phyloP scores from a whole-genome alignment of 345 rosid species.

The Clausena lansium region DNA sequence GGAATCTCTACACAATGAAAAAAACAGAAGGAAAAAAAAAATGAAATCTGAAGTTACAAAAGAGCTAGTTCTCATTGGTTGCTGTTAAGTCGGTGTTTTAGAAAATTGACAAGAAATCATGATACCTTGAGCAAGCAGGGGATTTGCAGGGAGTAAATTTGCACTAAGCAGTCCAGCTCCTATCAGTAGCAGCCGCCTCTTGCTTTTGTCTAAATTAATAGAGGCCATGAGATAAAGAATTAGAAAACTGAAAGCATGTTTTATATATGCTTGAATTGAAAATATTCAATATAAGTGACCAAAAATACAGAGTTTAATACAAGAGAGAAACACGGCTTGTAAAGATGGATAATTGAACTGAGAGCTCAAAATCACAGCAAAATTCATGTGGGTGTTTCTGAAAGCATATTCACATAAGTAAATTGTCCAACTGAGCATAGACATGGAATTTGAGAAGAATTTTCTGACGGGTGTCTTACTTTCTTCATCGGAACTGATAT shows the following conservation, averaged over 20 bases:
- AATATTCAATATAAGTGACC: background rate
- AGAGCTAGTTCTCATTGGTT: no score
- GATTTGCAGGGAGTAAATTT: conserved; percentile 41
- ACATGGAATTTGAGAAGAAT: conserved; percentile 5
- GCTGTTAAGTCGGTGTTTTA: no score
- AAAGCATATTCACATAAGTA: background rate
- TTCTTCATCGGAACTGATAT: conserved; percentile 27
- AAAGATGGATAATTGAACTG: background rate
- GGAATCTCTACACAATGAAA: conserved; percentile 52
- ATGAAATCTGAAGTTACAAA: no score
- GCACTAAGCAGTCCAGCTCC: conserved; percentile 66
- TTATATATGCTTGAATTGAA: no score
- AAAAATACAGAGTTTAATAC: background rate
- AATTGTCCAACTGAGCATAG: background rate
- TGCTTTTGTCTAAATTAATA: conserved; percentile 38
- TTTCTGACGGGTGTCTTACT: conserved; percentile 33
- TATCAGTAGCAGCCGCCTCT: conserved; percentile 56
- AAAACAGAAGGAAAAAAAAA: background rate
- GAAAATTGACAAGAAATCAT: background rate
- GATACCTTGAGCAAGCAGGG: conserved; percentile 73
- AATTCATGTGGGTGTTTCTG: background rate
- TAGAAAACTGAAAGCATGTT: no score
- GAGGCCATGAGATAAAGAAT: background rate
- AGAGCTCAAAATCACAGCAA: background rate
- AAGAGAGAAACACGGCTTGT: background rate